Evolutionary conservation across 2,329 filamentous ascomycete genomes (phyloP), one percentile per base, ranked within the genome.

Genomic region (Colletotrichum abscissum): DNA sequence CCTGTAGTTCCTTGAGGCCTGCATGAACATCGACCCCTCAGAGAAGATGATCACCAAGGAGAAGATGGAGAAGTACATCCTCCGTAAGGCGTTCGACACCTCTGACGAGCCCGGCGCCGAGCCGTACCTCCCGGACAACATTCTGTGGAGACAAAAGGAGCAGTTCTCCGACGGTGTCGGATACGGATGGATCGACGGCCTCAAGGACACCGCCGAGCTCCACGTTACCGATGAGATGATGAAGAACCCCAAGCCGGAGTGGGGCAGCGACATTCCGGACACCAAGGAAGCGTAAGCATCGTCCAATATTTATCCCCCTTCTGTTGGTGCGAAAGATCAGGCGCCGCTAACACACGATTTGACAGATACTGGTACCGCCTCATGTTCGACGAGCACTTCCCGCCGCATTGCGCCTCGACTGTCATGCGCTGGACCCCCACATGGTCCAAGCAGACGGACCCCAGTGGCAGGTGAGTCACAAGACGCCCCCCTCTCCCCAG

Each of bases 351-450:
- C 76, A 11, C 26, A 8, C 19, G 7, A 59, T 58, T 19, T 42
- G 59, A 60, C 77, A 93, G 92, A 59, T 97, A 98, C 89, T 99
- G 97, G 97, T 99, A 99, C 87, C 93, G 97, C 79, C 89, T 87
- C 82, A 98, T 99, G 96, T 99, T 98, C 82, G 97, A 99, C 83
- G 96, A 99, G 89, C 96, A 97, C 85, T 99, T 98, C 90, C 97
- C 97, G 59, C 90, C 92, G 69, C 92, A 92, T 80, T 98, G 96
- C 82, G 97, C 97, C 9, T 92, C 91, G 73, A 99, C 97, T 8
- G 97, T 99, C 67, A 93, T 94, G 94, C 90, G 97, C 80, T 99
- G 97, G 97, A 95, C 94, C 70, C 97, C 97, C 33, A 99, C 94
- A 49, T 99, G 97, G 97, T 97, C 94, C 69, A 94, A 98, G 83